Evolutionary conservation across 2,329 filamentous ascomycete species (phyloP).

Genomic region (Aspergillus sp.): DNA sequence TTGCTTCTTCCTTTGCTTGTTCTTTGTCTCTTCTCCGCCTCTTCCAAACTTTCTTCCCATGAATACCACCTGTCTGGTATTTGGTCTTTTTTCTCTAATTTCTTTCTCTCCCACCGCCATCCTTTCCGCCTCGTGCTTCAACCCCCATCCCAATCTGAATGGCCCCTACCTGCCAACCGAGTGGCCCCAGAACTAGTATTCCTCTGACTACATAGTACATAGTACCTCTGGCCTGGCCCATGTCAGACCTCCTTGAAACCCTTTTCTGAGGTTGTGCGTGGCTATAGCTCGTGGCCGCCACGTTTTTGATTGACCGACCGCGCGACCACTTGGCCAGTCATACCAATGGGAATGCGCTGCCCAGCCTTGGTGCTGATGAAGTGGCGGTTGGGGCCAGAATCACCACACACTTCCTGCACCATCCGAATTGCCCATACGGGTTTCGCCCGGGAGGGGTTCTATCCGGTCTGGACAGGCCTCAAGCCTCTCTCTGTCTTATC

Average conservation of each 20-base stretch:
- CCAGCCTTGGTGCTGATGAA: not conserved
- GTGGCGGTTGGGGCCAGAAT: conserved; percentile 8
- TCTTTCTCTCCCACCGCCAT: not conserved
- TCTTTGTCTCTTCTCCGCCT: not conserved
- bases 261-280: conserved; percentile 6
- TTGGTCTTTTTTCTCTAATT: not conserved
- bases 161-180: not conserved
- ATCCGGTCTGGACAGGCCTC: not conserved
- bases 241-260: not conserved
- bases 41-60: not conserved
- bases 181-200: not conserved
- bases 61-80: not conserved
- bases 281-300: conserved; percentile 36
- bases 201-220: not conserved
- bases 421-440: not conserved
- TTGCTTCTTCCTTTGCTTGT: not conserved
- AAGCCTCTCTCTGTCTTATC: not conserved
- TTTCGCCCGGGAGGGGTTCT: not conserved
- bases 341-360: not conserved
- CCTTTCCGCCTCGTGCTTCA: not conserved
- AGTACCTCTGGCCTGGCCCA: not conserved
- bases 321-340: not conserved
- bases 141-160: not conserved
- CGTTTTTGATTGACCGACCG: conserved; percentile 30
- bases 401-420: not conserved